Evolutionary conservation across 2,329 filamentous ascomycete genomes (phyloP).

Genomic region (Huntiella moniliformis): DNA sequence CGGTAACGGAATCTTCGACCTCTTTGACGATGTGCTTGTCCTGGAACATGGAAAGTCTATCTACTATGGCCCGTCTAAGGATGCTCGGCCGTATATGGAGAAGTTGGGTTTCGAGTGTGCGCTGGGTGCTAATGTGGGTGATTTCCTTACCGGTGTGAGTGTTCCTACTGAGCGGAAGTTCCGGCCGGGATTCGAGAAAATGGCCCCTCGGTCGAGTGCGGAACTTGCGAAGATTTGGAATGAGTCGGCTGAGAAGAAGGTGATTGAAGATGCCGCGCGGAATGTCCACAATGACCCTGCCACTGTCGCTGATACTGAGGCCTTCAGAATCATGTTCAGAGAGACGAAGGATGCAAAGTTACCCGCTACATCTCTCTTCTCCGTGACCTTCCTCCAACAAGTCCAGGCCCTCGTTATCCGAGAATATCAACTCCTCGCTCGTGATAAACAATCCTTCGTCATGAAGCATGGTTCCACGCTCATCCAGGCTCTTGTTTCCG

Average conservation of each 20-base stretch:
- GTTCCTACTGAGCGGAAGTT: constrained; percentile 51
- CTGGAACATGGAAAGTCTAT: constrained; percentile 18
- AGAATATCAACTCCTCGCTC: constrained; percentile 2
- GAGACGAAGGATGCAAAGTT: constrained; percentile 35
- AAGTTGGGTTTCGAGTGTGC: constrained; percentile 57
- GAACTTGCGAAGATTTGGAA: constrained; percentile 31
- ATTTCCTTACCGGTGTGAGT: constrained; percentile 44
- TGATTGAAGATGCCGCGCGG: constrained; percentile 34
- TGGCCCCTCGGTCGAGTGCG: constrained; percentile 26
- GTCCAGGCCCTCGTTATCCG: constrained; percentile 30
- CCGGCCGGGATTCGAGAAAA: constrained; percentile 20
- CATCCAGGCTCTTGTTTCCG: constrained; percentile 29
- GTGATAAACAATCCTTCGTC: constrained; percentile 1
- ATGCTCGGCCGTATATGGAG: constrained; percentile 50
- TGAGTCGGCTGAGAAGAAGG: constrained; percentile 27
- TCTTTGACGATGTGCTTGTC: constrained; percentile 11
- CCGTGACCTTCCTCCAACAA: constrained; percentile 34
- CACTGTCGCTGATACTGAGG: constrained; percentile 28
- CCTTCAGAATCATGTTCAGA: constrained; percentile 34
- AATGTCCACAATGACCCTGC: constrained; percentile 32
- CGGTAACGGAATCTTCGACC: constrained; percentile 2
- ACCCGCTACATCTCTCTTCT: constrained; percentile 34
- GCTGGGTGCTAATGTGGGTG: constrained; percentile 49
- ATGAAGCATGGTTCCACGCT: constrained; percentile 1
- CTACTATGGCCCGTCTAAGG: constrained; percentile 46